These are phyloP conservation scores for Graphilbum ipis-grandicollis DNA, from an alignment of 2,329 filamentous ascomycete species.

Conservation along the genomic window DNA sequence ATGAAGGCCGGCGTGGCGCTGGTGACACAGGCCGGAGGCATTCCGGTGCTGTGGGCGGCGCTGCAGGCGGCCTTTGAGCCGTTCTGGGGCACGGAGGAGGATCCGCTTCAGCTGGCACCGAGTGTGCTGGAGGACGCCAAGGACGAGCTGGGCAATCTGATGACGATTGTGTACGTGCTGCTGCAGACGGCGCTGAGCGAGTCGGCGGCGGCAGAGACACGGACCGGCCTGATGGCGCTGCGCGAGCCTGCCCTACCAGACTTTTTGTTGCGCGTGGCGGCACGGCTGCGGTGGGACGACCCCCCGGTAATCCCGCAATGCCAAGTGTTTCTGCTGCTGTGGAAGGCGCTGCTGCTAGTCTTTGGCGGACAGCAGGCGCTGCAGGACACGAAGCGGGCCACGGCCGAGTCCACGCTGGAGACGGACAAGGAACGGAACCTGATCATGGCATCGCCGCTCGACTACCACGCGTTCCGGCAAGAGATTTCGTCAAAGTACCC, in stretches of 20 bases:
- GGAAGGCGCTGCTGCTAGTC: constrained; percentile 77
- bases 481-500: constrained; percentile 97
- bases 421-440: constrained; percentile 52
- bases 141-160: constrained; percentile 19
- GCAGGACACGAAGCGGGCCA: constrained; percentile 53
- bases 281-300: constrained; percentile 58
- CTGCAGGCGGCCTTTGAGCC: constrained; percentile 30
- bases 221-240: constrained; percentile 22
- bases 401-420: constrained; percentile 40
- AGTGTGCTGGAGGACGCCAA: constrained; percentile 31
- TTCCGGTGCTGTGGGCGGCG: constrained; percentile 33
- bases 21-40: constrained; percentile 31
- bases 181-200: constrained; percentile 40
- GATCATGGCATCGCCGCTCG: constrained; percentile 83
- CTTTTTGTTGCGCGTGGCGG: constrained; percentile 52
- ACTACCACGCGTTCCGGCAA: constrained; percentile 91
- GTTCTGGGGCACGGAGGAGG: constrained; percentile 31
- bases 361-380: constrained; percentile 69
- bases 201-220: constrained; percentile 15
- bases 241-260: constrained; percentile 54
- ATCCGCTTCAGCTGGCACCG: constrained; percentile 19
- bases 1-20: constrained; percentile 37
- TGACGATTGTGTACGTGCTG: constrained; percentile 15
- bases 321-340: constrained; percentile 64
- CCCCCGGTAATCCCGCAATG: constrained; percentile 42